These are phyloP conservation scores for Fomes fomentarius DNA, from an alignment of 1,284 basidiomycete genomes.

Conservation along the genomic window DNA sequence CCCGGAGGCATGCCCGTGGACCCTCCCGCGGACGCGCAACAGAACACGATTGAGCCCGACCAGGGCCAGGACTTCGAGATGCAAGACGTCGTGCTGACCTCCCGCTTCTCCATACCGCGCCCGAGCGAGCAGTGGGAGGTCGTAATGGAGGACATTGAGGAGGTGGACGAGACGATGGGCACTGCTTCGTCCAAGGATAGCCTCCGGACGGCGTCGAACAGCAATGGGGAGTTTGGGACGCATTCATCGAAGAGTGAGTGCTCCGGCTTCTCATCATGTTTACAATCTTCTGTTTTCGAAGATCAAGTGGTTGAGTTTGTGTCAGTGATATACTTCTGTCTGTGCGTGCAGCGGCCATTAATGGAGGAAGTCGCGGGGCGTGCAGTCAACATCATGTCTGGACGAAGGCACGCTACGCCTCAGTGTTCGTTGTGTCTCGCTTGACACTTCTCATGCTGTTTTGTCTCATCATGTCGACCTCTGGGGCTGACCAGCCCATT, in stretches of 20 bases:
- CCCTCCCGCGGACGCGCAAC: conserved; percentile 9
- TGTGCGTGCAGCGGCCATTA: too few relatives aligned
- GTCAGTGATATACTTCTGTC: too few relatives aligned
- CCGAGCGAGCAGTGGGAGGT: conserved; percentile 79
- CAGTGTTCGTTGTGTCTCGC: too few relatives aligned
- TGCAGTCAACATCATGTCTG: too few relatives aligned
- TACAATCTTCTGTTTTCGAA: not conserved
- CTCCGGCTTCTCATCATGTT: not conserved
- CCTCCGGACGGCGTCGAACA: conserved; percentile 33
- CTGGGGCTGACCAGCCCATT: too few relatives aligned
- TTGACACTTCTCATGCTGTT: too few relatives aligned
- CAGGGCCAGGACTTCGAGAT: conserved; percentile 17
- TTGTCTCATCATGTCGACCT: too few relatives aligned
- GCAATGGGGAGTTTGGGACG: conserved; percentile 73
- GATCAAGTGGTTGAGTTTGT: not conserved
- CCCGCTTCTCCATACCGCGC: conserved; percentile 41
- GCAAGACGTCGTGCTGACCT: conserved; percentile 18
- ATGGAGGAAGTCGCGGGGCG: too few relatives aligned
- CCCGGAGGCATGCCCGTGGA: conserved; percentile 22
- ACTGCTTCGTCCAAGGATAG: conserved; percentile 53
- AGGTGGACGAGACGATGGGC: conserved; percentile 57
- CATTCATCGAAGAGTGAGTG: conserved; percentile 64
- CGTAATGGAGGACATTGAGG: conserved; percentile 74
- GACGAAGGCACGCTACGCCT: too few relatives aligned
- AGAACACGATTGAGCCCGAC: not conserved